These are phyloP conservation scores for Globisporangium paroecandrum DNA, from an alignment of 352 stramenopile species.

Conservation along the genomic window DNA sequence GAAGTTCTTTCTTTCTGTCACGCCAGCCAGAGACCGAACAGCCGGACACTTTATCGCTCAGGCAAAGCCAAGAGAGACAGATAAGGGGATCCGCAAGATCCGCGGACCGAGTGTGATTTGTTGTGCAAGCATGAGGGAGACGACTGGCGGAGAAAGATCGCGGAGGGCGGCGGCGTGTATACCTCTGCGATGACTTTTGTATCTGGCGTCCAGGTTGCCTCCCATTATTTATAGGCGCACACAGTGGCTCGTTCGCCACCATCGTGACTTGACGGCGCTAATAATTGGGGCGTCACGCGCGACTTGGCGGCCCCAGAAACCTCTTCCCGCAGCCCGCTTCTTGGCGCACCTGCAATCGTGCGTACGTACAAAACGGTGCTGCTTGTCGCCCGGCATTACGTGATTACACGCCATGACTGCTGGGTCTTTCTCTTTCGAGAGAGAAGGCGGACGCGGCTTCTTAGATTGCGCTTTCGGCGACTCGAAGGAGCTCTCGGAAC, in stretches of 20 bases:
- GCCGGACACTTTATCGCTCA: neutral
- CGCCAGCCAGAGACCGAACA: neutral
- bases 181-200: neutral
- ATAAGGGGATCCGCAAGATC: neutral
- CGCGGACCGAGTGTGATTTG: neutral
- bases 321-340: neutral
- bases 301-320: conserved; percentile 8
- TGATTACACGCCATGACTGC: neutral
- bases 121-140: neutral
- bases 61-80: conserved; percentile 7
- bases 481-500: neutral
- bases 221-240: neutral
- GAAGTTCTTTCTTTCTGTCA: neutral
- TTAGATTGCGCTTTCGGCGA: neutral
- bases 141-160: conserved; percentile 1
- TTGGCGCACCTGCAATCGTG: conserved; percentile 6
- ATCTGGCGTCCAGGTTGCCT: conserved; percentile 2
- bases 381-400: neutral
- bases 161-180: neutral
- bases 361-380: conserved; percentile 3
- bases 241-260: neutral
- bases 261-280: neutral
- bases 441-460: neutral
- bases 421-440: neutral
- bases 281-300: neutral